Percentiles rank a stretch among this genome's conserved stretches.
Evolutionary conservation across 495 filamentous ascomycete species (phyloP).

Genomic region (Patellaria atrata): DNA sequence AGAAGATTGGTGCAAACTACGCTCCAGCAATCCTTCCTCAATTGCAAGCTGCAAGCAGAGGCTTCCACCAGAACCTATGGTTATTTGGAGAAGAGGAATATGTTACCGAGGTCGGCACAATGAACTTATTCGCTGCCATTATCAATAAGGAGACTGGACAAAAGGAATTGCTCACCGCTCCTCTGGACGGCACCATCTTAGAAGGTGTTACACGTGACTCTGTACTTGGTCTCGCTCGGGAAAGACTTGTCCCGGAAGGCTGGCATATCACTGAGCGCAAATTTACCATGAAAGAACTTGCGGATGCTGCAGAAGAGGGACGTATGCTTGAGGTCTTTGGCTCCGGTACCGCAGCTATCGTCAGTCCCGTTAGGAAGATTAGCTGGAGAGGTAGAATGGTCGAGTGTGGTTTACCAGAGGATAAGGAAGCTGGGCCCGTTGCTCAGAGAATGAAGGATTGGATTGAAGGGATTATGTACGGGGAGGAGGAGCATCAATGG

Average conservation of each 20-base stretch:
- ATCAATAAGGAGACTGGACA: slow-evolving; percentile 68
- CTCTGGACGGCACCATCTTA: slow-evolving; percentile 92
- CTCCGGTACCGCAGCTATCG: slow-evolving; percentile 75
- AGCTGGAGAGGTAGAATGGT: slow-evolving; percentile 68
- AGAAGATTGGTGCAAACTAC: slow-evolving; percentile 97
- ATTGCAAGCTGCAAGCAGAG: slow-evolving; percentile 70
- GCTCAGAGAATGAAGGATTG: slow-evolving; percentile 79
- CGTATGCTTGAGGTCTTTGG: slow-evolving; percentile 86
- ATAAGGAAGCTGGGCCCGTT: slow-evolving; percentile 76
- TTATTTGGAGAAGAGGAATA: slow-evolving; percentile 88
- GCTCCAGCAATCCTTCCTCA: slow-evolving; percentile 92
- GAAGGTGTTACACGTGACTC: slow-evolving; percentile 88
- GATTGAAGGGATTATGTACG: slow-evolving; percentile 92
- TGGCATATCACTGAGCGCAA: slow-evolving; percentile 82
- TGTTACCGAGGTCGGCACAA: slow-evolving; percentile 92
- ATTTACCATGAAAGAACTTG: slow-evolving; percentile 72
- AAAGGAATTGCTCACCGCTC: slow-evolving; percentile 82
- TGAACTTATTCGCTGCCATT: slow-evolving; percentile 88
- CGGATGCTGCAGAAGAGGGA: slow-evolving; percentile 67
- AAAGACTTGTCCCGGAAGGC: slow-evolving; percentile 68
- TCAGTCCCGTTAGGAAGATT: slow-evolving; percentile 71
- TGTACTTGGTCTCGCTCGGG: slow-evolving; percentile 66
- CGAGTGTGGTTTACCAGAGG: slow-evolving; percentile 57
- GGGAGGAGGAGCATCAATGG: slow-evolving; percentile 61
- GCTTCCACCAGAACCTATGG: slow-evolving; percentile 98